Conservation (phyloP, 2,329 filamentous ascomycete species). For the Sporothrix protearum region DNA sequence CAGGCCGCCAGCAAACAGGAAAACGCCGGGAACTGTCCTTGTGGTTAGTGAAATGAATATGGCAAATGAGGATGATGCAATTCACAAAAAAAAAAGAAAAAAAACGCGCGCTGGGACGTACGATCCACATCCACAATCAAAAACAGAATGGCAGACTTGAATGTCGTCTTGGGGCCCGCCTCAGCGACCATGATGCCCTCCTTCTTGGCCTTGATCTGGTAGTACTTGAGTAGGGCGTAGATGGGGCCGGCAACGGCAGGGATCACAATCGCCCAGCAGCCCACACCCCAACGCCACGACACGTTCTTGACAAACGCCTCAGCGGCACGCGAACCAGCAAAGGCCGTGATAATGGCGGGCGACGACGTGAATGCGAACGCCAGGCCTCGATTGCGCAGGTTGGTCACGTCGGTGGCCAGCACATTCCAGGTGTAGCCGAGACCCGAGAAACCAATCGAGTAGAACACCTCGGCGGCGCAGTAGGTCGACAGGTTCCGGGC, state of each 20-base stretch:
- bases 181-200: constrained; percentile 38
- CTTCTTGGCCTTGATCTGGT: constrained; percentile 54
- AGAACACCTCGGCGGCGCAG: constrained; percentile 51
- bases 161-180: constrained; percentile 43
- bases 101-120: not conserved
- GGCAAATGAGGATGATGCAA: not conserved
- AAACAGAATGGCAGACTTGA: constrained; percentile 41
- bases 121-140: constrained; percentile 5
- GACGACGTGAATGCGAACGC: constrained; percentile 59
- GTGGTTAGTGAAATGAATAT: too few relatives aligned
- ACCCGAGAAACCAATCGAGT: constrained; percentile 57
- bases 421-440: constrained; percentile 36
- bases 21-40: constrained; percentile 47
- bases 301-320: constrained; percentile 48
- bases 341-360: constrained; percentile 60
- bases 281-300: constrained; percentile 62
- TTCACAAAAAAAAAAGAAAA: not conserved
- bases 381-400: constrained; percentile 59
- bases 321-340: constrained; percentile 30
- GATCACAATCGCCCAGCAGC: constrained; percentile 56
- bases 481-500: constrained; percentile 53
- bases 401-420: constrained; percentile 62
- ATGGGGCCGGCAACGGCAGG: constrained; percentile 57
- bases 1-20: constrained; percentile 56
- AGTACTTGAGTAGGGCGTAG: constrained; percentile 52